A percentile compares a stretch with the other conserved stretches of the same genome.
phyloP scores from a whole-genome alignment of 2,329 filamentous ascomycete species.

The Stagonosporopsis cucurbitacearum region DNA sequence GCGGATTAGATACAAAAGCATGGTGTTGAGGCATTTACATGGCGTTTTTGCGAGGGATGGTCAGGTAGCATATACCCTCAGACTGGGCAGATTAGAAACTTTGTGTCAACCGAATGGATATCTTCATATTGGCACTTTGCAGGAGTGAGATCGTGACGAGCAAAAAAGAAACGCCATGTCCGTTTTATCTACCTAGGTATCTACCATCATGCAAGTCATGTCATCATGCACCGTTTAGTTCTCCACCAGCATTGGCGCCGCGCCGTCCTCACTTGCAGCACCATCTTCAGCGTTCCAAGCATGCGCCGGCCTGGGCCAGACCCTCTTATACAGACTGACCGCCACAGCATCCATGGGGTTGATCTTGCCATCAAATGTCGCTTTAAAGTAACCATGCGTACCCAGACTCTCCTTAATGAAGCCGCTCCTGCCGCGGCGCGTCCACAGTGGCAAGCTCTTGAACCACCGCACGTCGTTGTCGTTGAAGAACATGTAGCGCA shows the following conservation, averaged over 20 bases:
- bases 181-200: constrained; percentile 32
- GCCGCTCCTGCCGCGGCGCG: constrained; percentile 82
- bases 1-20: neutral
- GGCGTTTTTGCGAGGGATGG: constrained; percentile 17
- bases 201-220: constrained; percentile 24
- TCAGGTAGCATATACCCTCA: constrained; percentile 23
- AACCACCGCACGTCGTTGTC: constrained; percentile 95
- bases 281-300: constrained; percentile 45
- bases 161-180: constrained; percentile 11
- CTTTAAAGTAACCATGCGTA: constrained; percentile 99
- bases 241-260: constrained; percentile 12
- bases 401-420: constrained; percentile 94
- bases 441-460: constrained; percentile 95
- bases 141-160: neutral
- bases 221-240: constrained; percentile 14
- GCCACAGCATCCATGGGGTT: constrained; percentile 95
- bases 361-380: constrained; percentile 93
- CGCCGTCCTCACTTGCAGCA: neutral
- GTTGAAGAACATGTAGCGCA: constrained; percentile 99
- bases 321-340: constrained; percentile 69
- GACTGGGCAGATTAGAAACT: constrained; percentile 1
- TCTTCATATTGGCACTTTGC: neutral
- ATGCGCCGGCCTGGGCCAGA: constrained; percentile 70
- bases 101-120: constrained; percentile 6
- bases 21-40: constrained; percentile 14